These are phyloP conservation scores for Kuraishia piskuri DNA, from an alignment of 805 yeast genomes.

Conservation along the genomic window DNA sequence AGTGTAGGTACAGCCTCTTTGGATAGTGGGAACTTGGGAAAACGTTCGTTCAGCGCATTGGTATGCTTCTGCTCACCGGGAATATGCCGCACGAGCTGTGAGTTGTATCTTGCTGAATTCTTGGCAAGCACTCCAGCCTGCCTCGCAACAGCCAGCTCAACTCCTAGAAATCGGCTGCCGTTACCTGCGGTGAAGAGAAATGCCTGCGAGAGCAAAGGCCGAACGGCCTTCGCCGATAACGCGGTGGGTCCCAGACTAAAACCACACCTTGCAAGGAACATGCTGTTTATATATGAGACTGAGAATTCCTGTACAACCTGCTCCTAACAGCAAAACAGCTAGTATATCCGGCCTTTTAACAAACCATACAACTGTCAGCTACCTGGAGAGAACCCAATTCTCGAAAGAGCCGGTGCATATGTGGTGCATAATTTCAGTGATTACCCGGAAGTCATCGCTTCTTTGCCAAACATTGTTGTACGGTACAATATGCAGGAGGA, in stretches of 20 bases:
- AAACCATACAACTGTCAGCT: background rate
- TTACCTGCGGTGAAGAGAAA: background rate
- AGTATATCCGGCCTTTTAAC: too few species aligned
- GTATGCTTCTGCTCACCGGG: constrained; percentile 43
- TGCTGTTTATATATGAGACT: background rate
- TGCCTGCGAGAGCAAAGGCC: background rate
- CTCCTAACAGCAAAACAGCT: background rate
- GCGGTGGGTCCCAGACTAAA: background rate
- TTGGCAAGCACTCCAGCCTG: background rate
- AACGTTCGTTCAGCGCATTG: constrained; percentile 44
- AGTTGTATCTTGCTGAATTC: background rate
- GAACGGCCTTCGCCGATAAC: background rate
- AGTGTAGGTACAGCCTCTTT: constrained; percentile 59
- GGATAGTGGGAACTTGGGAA: constrained; percentile 60
- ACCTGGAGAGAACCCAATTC: background rate
- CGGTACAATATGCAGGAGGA: background rate
- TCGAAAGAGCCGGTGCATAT: background rate
- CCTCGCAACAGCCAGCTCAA: background rate
- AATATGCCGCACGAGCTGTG: constrained; percentile 28
- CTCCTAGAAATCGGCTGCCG: background rate
- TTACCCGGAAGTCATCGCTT: background rate
- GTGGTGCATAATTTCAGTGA: background rate
- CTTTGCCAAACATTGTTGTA: background rate
- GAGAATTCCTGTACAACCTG: background rate
- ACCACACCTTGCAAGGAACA: background rate